Base-by-base conservation (phyloP, 768 basidiomycete genomes). In the Pleurotus cornucopiae region DNA sequence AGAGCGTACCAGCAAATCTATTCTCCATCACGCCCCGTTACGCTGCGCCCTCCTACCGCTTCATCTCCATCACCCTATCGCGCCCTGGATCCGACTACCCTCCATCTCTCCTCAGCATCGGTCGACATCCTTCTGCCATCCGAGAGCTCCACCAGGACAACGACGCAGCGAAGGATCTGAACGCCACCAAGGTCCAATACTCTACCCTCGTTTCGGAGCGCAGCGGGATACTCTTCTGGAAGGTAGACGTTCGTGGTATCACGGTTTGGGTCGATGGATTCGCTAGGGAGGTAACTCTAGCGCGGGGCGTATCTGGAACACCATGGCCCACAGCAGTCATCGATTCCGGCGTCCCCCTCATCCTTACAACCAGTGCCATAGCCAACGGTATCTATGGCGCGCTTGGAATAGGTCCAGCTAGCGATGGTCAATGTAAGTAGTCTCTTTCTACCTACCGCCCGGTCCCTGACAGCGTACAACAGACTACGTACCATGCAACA, bases 371-470 rank as follows among this genome's bases (percentile, higher is more conserved):
- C 0, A 69, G 73, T 3, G 53, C 62, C 2, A 73, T 92, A 16
- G 86, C 89, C 13, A 86, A 92, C 60, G 89, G 76, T 5, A 86
- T 91, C 16, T 92, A 91, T 57, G 89, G 89, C 6, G 86, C 89
- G 3, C 70, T 89, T 52, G 86, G 84, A 1, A 71, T 91, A 23
- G 62, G 67, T 18, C 85, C 88, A 6, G 78, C 72, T 0, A 55
- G 71, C 1, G 85, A 89, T 59, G 85, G 88, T 16, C 74, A 79
- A 48, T 89, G 89, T 89, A 60, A 58, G 87, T 72, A 45, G 39
- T 58, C 49, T 39, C 23, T 58, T 16, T 39, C 30, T 30, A 34
- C 30, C 11, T 30, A 4, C 7, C 2, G 11, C 30, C 11, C 4
- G 7, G 7, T 9, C 7, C 7, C 30, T 34, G 11, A 34, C 9